Percentiles rank a stretch among this genome's conserved stretches.
Evolutionary conservation across 805 yeast genomes (phyloP).

Genomic region (Spathaspora passalidarum): DNA sequence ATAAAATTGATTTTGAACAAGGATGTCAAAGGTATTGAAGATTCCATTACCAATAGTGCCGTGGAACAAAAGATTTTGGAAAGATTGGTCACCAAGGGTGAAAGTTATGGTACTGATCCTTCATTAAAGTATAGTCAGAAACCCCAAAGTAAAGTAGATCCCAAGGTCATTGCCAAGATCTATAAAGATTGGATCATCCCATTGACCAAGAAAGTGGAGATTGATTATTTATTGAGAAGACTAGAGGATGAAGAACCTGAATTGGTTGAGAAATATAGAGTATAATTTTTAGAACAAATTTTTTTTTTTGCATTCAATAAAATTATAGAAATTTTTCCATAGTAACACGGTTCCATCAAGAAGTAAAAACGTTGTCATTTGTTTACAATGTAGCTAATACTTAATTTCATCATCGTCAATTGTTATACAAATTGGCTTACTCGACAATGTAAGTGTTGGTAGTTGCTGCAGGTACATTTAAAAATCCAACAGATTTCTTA

Average conservation of each 20-base stretch:
- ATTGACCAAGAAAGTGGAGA: constrained; percentile 90
- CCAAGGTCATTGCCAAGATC: constrained; percentile 76
- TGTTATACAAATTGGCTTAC: too few relatives aligned
- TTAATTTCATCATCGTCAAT: too few relatives aligned
- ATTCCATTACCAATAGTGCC: constrained; percentile 78
- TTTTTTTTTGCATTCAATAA: neutral
- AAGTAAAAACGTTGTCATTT: neutral
- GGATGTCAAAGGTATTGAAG: constrained; percentile 72
- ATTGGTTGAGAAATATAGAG: constrained; percentile 5
- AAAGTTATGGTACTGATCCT: constrained; percentile 87
- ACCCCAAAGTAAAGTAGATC: constrained; percentile 70
- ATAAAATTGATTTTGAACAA: constrained; percentile 58
- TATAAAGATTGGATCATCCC: constrained; percentile 91
- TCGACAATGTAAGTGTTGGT: too few relatives aligned
- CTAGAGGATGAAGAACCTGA: constrained; percentile 52
- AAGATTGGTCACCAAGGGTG: constrained; percentile 76
- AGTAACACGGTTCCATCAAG: neutral
- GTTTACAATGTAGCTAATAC: too few relatives aligned
- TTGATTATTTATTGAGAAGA: constrained; percentile 83
- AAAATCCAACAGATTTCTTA: neutral
- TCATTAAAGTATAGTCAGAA: constrained; percentile 66
- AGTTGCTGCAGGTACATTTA: neutral
- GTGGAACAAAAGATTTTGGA: constrained; percentile 84
- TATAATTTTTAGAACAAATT: neutral
- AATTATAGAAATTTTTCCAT: neutral